Evolutionary conservation across 2,329 filamentous ascomycete genomes (phyloP), one percentile per base, ranked within the genome.

Genomic region (Zasmidium cellare): DNA sequence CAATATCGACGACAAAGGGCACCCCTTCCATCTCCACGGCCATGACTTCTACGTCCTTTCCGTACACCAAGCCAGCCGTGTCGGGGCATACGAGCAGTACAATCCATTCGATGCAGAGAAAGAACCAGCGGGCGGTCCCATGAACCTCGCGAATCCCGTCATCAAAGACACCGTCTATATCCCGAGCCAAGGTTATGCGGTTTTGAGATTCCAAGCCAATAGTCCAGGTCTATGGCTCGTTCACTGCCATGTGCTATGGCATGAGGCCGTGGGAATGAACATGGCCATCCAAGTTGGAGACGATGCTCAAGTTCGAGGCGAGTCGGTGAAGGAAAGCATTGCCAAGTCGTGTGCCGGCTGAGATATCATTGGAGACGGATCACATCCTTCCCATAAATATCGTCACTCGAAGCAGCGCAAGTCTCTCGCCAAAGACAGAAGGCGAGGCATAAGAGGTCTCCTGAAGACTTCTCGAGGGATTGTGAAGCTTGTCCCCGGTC

Each of bases 1-100:
- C 59, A 82, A 82, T 53, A 67, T 80, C n/a, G 79, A 82, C 55
- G 77, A 80, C 25, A 75, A 75, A 3, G 69, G 75, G 0, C 78
- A 82, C 62, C 78, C 79, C 0, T 81, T 81, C 55, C 80, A 81
- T 63, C 57, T 82, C 41, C 58, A 72, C 35, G 64, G 71, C 46
- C 55, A 69, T 38, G 55, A 61, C 20, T 67, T 69, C 55, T 61
- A 64, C 16, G 57, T 70, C 20, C 20, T 58, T 23, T 19, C 24
- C 7, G 18, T 20, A 18, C 45, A 54, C 19, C 28, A 9, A 12
- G 38, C 38, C 2, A 24, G 18, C 14, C 38, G 51, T 47, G 31
- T 67, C 2, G 59, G 53, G 23, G 56, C 56, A 20, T 54, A 58
- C 49, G 58, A 53, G 11, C 20, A 51, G n/a, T 63, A 57, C 49